Evolutionary conservation across 106 monocot species (phyloP), one percentile per base, ranked within the genome.

Genomic region (Apostasia ramifera): DNA sequence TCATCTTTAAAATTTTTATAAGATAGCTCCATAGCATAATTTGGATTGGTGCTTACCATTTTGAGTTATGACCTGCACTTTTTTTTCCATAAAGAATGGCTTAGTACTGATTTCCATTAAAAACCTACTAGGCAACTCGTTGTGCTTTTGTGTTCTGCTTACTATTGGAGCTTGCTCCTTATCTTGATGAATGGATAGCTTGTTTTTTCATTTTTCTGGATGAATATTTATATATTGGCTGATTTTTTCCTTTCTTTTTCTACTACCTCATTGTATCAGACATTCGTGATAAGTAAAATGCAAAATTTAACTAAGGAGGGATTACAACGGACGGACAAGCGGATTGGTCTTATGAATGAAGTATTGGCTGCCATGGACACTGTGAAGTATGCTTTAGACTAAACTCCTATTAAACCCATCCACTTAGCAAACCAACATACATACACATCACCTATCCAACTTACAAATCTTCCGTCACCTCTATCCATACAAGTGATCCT

Each of bases 291-390:
- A 63, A 85, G 81, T 67, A 93, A 73, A 85, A 93, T 93, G 93
- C 90, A 78, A 74, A 88, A 90, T 69, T 76, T 93, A 71, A 71
- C 87, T 1, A 93, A 81, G 76, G 98, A 98, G 76, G 93, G 93
- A 6, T 70, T 98, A 71, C 98, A 93, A 61, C 78, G 81, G 53
- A 90, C 93, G 58, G 98, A 98, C 81, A 98, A 85, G 74, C 74
- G 98, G 54, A 98, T 98, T 67, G 85, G 98, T 47, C 84, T 98
- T 40, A 98, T 98, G 98, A 98, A 98, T 80, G 98, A 98, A 84
- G 69, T 93, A 59, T 80, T 98, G 78, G 92, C 93, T 76, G 98
- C 98, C 11, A 98, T 93, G 98, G 98, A 98, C 58, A 88, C 83
- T 42, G 87, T 98, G 62, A 98, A 98, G 98, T 98, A 88, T 79